Evolutionary conservation across 2,329 filamentous ascomycete species (phyloP), one percentile per base, ranked within the genome.

Genomic region (Endoconidiophora polonica): DNA sequence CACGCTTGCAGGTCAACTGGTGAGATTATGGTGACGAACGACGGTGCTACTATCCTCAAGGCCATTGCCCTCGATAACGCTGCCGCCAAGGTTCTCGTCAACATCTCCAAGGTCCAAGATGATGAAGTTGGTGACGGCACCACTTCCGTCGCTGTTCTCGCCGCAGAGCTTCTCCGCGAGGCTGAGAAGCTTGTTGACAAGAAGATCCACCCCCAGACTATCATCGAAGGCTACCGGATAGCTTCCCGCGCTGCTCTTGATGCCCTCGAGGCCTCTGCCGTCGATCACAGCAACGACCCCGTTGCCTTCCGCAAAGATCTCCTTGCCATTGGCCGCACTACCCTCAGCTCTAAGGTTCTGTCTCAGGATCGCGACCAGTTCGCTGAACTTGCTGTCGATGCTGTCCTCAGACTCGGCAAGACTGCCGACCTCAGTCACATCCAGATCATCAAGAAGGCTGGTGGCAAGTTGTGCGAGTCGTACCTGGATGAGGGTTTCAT

Each of bases 401-500:
- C 91, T 37, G 85, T 98, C 3, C 73, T 96, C 53, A 79, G 93
- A 56, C 75, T 98, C 61, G 86, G 86, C 65, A 84, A 84, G 52
- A 93, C 87, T 2, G 86, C 85, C 52, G 91, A 98, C 65, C 78
- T 98, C 49, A 95, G 85, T 64, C 88, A 96, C 63, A 98, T 98
- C 57, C 91, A 98, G 67, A 88, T 98, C 61, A 98, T 98, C 72
- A 98, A 98, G 75, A 98, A 98, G 74, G 83, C 90, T 2, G 91
- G 91, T 59, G 91, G 91, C 59, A 98, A 96, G 74, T 78, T 98
- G 53, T 91, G 81, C 64, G 91, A 98, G 65, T 96, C 90, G 10
- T 98, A 98, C 67, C 75, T 98, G 40, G 91, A 98, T 62, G 87
- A 95, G 60, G 91, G 91, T 4, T 98, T 98, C 70, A 96, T 98